These are phyloP conservation scores for Didymellaceae sp. DNA, from an alignment of 2,329 filamentous ascomycete genomes.

Conservation along the genomic window DNA sequence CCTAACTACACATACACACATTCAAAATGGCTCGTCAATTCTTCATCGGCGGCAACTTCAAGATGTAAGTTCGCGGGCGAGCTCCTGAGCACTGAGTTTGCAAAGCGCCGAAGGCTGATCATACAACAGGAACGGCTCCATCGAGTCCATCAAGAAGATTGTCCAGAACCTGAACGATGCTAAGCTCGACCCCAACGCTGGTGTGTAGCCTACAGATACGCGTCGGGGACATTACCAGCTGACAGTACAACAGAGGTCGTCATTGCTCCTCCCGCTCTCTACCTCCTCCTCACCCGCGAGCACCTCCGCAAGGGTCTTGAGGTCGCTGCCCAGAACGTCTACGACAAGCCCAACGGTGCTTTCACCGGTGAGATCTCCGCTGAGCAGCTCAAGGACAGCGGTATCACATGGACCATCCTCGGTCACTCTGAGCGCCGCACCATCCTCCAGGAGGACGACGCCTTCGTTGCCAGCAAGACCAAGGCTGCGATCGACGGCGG, in stretches of 20 bases:
- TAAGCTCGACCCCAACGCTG: slow-evolving; percentile 75
- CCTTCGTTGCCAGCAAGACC: slow-evolving; percentile 89
- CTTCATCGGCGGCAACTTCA: slow-evolving; percentile 99
- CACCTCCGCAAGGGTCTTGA: slow-evolving; percentile 76
- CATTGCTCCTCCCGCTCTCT: slow-evolving; percentile 87
- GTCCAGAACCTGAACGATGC: slow-evolving; percentile 87
- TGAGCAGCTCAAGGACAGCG: slow-evolving; percentile 85
- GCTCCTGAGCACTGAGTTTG: slow-evolving; percentile 6
- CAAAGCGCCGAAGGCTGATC: slow-evolving; percentile 7
- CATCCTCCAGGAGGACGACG: slow-evolving; percentile 82
- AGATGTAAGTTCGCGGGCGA: slow-evolving; percentile 71
- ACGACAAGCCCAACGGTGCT: slow-evolving; percentile 93
- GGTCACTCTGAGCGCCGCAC: slow-evolving; percentile 96
- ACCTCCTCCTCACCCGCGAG: slow-evolving; percentile 86
- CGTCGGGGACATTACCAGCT: not conserved
- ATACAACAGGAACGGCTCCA: slow-evolving; percentile 82
- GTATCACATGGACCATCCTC: slow-evolving; percentile 87
- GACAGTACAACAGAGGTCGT: slow-evolving; percentile 76
- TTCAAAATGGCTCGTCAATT: slow-evolving; percentile 90
- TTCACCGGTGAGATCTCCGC: slow-evolving; percentile 97
- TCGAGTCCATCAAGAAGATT: slow-evolving; percentile 88
- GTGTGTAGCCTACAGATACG: slow-evolving; percentile 58
- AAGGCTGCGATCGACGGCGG: slow-evolving; percentile 89
- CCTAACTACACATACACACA: slow-evolving; percentile 13
- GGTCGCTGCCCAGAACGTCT: slow-evolving; percentile 96